A percentile compares a stretch with the other conserved stretches of the same genome.
phyloP scores from a whole-genome alignment of 106 monocot genomes.

The Gastrodia elata region DNA sequence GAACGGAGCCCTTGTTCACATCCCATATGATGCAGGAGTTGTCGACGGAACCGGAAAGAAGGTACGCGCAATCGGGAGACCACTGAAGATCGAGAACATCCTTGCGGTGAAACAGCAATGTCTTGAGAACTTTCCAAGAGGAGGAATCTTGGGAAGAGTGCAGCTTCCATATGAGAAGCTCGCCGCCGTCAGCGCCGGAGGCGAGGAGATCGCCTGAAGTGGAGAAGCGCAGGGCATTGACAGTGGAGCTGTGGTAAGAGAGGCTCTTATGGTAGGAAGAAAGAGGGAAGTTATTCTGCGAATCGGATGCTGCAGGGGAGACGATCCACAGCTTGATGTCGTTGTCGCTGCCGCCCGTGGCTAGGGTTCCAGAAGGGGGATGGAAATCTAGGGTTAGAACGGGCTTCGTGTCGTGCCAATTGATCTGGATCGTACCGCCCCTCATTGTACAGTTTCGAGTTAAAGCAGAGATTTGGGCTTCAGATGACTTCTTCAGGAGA shows the following conservation, averaged over 20 bases:
- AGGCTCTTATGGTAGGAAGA: slow-evolving; percentile 63
- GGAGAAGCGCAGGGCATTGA: slow-evolving; percentile 78
- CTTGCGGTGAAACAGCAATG: slow-evolving; percentile 83
- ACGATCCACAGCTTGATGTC: slow-evolving; percentile 93
- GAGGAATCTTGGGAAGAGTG: slow-evolving; percentile 46
- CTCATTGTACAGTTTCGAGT: slow-evolving; percentile 36
- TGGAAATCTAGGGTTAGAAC: slow-evolving; percentile 97
- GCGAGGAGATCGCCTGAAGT: slow-evolving; percentile 90
- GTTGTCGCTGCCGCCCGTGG: slow-evolving; percentile 85
- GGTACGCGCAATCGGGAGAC: slow-evolving; percentile 58
- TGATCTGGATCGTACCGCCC: slow-evolving; percentile 88
- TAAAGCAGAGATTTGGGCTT: no score
- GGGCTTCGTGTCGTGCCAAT: slow-evolving; percentile 87
- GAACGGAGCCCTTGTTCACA: slow-evolving; percentile 63
- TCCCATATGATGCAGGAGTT: slow-evolving; percentile 92
- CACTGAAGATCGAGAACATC: slow-evolving; percentile 89
- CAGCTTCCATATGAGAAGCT: slow-evolving; percentile 73
- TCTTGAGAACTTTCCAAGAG: slow-evolving; percentile 76
- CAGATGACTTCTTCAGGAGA: no score
- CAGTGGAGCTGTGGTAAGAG: slow-evolving; percentile 71
- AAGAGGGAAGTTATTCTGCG: slow-evolving; percentile 53
- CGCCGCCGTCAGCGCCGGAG: no score
- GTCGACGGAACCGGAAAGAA: slow-evolving; percentile 85
- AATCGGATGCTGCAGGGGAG: slow-evolving; percentile 34
- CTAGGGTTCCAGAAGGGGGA: slow-evolving; percentile 49